Conservation (phyloP, 225 moss, liverwort and hornwort genomes). For the Thuidium tamariscinum region DNA sequence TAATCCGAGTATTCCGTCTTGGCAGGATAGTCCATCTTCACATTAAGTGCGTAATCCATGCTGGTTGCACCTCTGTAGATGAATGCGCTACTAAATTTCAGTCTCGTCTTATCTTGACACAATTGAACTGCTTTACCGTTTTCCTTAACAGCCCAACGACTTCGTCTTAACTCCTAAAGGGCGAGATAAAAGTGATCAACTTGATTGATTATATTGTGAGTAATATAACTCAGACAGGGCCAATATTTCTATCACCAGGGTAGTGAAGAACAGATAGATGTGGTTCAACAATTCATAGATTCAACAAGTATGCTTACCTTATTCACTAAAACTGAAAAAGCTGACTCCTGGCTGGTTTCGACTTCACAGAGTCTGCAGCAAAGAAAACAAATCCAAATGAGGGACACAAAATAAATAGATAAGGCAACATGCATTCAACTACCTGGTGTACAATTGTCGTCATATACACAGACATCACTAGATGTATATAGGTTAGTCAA, state of each 20-base stretch:
- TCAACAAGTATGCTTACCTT: background rate
- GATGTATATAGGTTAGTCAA: background rate
- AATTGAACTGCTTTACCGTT: background rate
- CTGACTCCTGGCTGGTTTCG: background rate
- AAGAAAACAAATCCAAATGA: background rate
- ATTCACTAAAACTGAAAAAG: background rate
- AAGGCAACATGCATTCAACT: background rate
- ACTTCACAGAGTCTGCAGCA: slow-evolving; percentile 3
- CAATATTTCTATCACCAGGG: background rate
- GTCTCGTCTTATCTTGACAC: background rate
- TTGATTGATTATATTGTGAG: background rate
- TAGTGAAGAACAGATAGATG: background rate
- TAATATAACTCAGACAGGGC: background rate
- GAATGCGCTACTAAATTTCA: background rate
- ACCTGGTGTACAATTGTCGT: background rate
- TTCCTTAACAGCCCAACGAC: background rate
- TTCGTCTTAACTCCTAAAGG: background rate
- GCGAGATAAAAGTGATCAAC: background rate
- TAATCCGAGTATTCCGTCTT: slow-evolving; percentile 53
- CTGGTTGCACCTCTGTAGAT: background rate
- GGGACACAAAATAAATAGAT: background rate
- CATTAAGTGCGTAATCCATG: slow-evolving; percentile 49
- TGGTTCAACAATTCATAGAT: background rate
- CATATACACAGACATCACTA: background rate
- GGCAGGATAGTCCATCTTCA: slow-evolving; percentile 45